Percentiles rank a stretch among this genome's conserved stretches.
Conservation (phyloP, 352 stramenopile species). For the Phytophthora crassamura region DNA sequence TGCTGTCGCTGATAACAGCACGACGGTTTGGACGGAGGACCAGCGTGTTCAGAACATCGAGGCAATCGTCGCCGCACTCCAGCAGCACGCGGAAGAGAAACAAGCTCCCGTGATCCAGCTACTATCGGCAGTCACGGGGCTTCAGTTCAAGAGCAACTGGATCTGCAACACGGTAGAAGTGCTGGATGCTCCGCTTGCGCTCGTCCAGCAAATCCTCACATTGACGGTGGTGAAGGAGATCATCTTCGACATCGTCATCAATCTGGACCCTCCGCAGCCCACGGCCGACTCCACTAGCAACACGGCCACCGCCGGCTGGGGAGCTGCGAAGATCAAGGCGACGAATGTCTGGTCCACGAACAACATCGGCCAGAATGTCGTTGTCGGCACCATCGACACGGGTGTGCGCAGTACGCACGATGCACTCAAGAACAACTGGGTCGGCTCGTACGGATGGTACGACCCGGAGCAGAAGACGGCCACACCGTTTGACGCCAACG, state of each 20-base stretch:
- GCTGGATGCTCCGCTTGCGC: constrained; percentile 24
- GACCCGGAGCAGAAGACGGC: constrained; percentile 38
- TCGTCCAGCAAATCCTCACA: constrained; percentile 30
- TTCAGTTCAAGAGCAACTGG: constrained; percentile 33
- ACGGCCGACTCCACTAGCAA: constrained; percentile 28
- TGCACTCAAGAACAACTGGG: constrained; percentile 38
- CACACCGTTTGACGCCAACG: constrained; percentile 47
- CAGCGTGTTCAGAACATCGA: constrained; percentile 28
- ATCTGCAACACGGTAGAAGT: constrained; percentile 53
- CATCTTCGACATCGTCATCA: constrained; percentile 34
- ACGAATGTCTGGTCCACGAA: constrained; percentile 40
- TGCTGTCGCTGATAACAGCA: constrained; percentile 17
- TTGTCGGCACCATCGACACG: constrained; percentile 53
- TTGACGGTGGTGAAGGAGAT: constrained; percentile 36
- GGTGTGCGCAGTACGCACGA: constrained; percentile 48
- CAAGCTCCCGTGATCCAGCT: constrained; percentile 27
- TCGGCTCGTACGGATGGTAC: constrained; percentile 52
- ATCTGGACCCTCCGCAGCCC: constrained; percentile 15
- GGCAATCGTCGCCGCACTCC: constrained; percentile 28
- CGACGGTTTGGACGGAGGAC: constrained; percentile 20
- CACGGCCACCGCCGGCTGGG: constrained; percentile 39
- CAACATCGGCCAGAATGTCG: constrained; percentile 38
- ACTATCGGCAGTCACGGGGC: constrained; percentile 1
- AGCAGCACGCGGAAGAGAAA: constrained; percentile 9
- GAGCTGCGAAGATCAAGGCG: constrained; percentile 42